phyloP scores from a whole-genome alignment of 805 yeast species.

The Pichia cephalocereana region DNA sequence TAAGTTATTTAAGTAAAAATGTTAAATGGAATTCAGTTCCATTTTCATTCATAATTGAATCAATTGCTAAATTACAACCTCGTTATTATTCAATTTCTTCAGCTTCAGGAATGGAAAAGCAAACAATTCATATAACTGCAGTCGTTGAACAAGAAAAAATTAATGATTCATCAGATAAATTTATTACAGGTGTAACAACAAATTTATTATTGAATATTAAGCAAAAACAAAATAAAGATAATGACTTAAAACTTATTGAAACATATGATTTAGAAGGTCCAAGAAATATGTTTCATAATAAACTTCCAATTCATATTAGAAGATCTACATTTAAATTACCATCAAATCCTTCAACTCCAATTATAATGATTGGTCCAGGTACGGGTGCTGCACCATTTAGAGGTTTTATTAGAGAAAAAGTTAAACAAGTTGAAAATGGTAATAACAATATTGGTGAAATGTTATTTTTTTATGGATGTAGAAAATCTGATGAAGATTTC shows the following conservation, averaged over 20 bases:
- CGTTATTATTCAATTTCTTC: slow-evolving; percentile 96
- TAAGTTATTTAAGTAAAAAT: slow-evolving; percentile 53
- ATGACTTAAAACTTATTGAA: slow-evolving; percentile 33
- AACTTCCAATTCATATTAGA: slow-evolving; percentile 86
- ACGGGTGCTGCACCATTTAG: slow-evolving; percentile 99
- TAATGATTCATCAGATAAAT: slow-evolving; percentile 24
- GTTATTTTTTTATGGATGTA: slow-evolving; percentile 78
- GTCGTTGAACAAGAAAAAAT: slow-evolving; percentile 66
- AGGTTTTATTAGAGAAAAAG: slow-evolving; percentile 87
- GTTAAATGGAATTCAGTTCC: slow-evolving; percentile 69
- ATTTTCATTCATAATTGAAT: slow-evolving; percentile 75
- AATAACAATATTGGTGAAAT: slow-evolving; percentile 58
- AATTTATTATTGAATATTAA: slow-evolving; percentile 73
- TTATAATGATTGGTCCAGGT: slow-evolving; percentile 95
- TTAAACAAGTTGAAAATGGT: slow-evolving; percentile 38
- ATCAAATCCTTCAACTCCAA: slow-evolving; percentile 69
- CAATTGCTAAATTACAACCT: slow-evolving; percentile 75
- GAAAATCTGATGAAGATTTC: slow-evolving; percentile 71
- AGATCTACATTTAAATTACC: slow-evolving; percentile 94
- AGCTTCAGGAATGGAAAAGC: slow-evolving; percentile 69
- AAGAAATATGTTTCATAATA: slow-evolving; percentile 41
- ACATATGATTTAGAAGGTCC: slow-evolving; percentile 81
- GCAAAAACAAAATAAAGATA: slow-evolving; percentile 41
- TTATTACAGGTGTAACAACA: slow-evolving; percentile 82
- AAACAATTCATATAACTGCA: slow-evolving; percentile 75